These are phyloP conservation scores for Trametes meyenii DNA, from an alignment of 768 basidiomycete species.

Conservation along the genomic window DNA sequence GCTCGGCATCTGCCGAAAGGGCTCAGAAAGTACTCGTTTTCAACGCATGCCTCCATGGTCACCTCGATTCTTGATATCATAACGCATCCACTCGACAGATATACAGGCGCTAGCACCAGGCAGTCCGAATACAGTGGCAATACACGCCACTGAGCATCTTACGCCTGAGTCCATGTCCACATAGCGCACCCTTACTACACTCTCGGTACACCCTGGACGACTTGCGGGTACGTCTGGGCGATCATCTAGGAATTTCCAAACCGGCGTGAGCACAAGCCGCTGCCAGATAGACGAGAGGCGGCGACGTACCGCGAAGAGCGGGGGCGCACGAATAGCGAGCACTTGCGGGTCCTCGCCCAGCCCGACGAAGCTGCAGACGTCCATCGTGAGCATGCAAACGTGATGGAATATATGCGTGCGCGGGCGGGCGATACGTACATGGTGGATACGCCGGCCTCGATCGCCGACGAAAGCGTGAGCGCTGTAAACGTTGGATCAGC, in stretches of 20 bases:
- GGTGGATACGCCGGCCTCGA: constrained; percentile 87
- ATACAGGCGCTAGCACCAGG: too few species aligned
- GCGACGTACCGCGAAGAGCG: constrained; percentile 59
- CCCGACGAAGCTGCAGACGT: constrained; percentile 66
- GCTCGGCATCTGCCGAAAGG: too few species aligned
- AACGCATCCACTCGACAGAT: too few species aligned
- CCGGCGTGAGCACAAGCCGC: too few species aligned
- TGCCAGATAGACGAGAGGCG: neutral
- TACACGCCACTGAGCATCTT: too few species aligned
- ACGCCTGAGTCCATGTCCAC: too few species aligned
- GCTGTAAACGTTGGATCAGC: too few species aligned
- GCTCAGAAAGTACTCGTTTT: too few species aligned
- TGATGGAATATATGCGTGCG: neutral
- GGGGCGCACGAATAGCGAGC: constrained; percentile 71
- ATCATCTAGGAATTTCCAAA: constrained; percentile 50
- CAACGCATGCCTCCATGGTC: too few species aligned
- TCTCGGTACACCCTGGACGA: constrained; percentile 60
- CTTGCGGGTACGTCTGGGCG: constrained; percentile 66
- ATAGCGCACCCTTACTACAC: constrained; percentile 20
- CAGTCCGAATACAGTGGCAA: too few species aligned
- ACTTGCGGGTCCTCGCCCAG: constrained; percentile 84
- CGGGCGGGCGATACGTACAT: constrained; percentile 50
- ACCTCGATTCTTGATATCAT: too few species aligned
- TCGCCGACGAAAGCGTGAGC: constrained; percentile 68
- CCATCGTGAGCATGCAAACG: neutral